Base-by-base conservation (phyloP, 345 rosid genomes). In the Pugionium dolabratum region DNA sequence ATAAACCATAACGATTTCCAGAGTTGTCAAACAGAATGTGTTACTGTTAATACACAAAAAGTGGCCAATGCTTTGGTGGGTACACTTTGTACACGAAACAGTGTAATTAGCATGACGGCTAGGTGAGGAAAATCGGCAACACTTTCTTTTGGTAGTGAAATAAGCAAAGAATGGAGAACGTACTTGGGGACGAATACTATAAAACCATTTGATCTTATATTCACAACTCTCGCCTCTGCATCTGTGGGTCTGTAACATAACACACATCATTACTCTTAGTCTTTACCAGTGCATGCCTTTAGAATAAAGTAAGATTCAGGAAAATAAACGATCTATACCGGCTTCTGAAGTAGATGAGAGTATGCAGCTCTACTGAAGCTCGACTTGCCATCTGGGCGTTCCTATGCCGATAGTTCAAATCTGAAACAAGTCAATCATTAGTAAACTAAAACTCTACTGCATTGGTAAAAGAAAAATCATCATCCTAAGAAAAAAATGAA, bases 381-480 rank as follows among this genome's bases (percentile, higher is more conserved):
- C 95, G 78, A 69, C 98, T 75, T 67, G 98, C 97, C 98, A 93
- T 93, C 78, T 90, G 97, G 60, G 97, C 98, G 54, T 93, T 93
- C 79, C 98, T 88, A 70, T 90, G 98, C 65, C 98, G 97, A 70
- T 88, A 85, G 74, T 93, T 93, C 72, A 93, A 79, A 82, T 93
- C 98, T 93, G 96, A 64, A 66, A 52, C 48, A 77, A 59, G 32
- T 44, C 55, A 46, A 75, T 34, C 66, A 39, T 66, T 60, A 73
- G 32, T 44, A 51, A 36, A 50, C 32, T 29, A 7, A 66, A 30
- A 37, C 69, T 34, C 37, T 2, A 2, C 44, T 7, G 43, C 32
- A 57, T 32, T 31, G 32, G 37, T 37, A 56, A 37, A 47, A 4
- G 42, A 1, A 39, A 2, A 47, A 55, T 27, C 11, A 25, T 44